Base-by-base conservation (phyloP, 2,329 filamentous ascomycete genomes). In the Sarocladiaceae sp. region DNA sequence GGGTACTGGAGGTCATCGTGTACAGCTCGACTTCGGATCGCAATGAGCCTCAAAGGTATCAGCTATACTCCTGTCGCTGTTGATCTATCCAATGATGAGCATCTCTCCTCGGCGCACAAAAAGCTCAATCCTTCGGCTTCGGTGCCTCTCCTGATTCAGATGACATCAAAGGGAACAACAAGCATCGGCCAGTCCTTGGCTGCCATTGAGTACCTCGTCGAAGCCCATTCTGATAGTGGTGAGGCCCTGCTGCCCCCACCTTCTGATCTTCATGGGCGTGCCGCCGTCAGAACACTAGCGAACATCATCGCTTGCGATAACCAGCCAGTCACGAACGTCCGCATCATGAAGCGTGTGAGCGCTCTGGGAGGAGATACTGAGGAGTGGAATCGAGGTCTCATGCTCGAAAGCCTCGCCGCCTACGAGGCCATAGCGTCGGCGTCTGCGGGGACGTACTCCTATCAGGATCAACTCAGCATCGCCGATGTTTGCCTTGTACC, bases 1-100 rank as follows among this genome's bases (percentile, higher is more conserved):
- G 74, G 69, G 48, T 82, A 80, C 62, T 81, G 75, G 60, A 69
- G 76, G 49, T 83, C 79, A 40, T 81, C 77, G 13, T 83, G 78
- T 62, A 74, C 77, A 1, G 77, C 73, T 1, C 73, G 80, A 11
- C 63, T 83, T 5, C 76, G 77, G 35, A 82, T 82, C 48, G 75
- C 76, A 10, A 63, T 80, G 2, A 63, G 74, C 45, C 62, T 78
- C 42, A 83, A 83, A 51, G 55, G 55, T 18, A 67, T 82, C 44
- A 51, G 63, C 2, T 74, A 73, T 51, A 65, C 66, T 6, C 58
- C 64, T 16, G 58, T 68, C 23, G 64, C 67, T 44, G 61, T 81
- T 55, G 74, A 81, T 53, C 69, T 81, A 4, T 64, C 78, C 47
- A 69, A 73, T 41, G 59, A 64, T 48, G 73, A 80, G 34, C 78